These are phyloP conservation scores for Luvunga scandens DNA, from an alignment of 345 rosid species.

Conservation along the genomic window DNA sequence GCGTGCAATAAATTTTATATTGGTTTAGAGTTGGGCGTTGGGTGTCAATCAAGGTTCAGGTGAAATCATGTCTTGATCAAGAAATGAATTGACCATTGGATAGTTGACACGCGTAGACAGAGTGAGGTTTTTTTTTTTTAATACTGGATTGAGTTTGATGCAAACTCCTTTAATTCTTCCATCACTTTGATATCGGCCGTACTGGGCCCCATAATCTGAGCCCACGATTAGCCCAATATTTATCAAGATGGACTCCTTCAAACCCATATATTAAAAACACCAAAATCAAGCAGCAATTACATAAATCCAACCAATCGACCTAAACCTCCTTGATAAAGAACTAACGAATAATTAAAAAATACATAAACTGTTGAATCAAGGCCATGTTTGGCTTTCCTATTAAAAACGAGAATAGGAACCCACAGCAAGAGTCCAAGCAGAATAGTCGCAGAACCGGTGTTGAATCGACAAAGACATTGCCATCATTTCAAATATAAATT, in stretches of 20 bases:
- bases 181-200: neutral
- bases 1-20: no score
- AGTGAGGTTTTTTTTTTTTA: no score
- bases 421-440: slow-evolving; percentile 26
- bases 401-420: slow-evolving; percentile 6
- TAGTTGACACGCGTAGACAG: neutral
- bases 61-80: neutral
- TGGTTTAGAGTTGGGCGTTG: no score
- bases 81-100: neutral
- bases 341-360: no score
- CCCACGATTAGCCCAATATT: slow-evolving; percentile 5
- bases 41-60: neutral
- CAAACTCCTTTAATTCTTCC: no score
- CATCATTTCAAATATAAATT: slow-evolving; percentile 21
- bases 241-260: slow-evolving; percentile 11
- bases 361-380: neutral
- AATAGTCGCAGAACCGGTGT: slow-evolving; percentile 19
- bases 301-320: neutral
- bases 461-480: slow-evolving; percentile 20
- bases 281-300: neutral
- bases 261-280: neutral
- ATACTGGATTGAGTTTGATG: no score
- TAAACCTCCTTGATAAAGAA: slow-evolving; percentile 6
- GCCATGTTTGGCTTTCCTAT: slow-evolving; percentile 7
- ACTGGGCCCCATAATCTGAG: slow-evolving; percentile 3